phyloP scores from a whole-genome alignment of 257 asterid genomes.

The Jaltomata sinuosa region DNA sequence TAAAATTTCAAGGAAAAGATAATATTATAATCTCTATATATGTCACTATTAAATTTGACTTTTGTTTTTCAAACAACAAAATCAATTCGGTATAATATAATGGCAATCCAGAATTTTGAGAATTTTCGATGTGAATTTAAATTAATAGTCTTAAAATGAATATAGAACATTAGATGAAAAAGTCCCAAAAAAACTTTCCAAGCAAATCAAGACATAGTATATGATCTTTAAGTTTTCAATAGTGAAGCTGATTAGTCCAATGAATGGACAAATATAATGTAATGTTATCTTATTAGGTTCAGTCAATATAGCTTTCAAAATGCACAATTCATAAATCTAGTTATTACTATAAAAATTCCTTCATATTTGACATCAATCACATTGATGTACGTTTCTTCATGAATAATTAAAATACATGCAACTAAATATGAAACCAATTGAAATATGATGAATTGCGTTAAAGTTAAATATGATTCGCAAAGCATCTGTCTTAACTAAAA shows the following conservation, averaged over 20 bases:
- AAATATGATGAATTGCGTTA: not conserved
- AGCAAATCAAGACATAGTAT: no score
- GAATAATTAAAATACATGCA: not conserved
- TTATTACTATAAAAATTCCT: not conserved
- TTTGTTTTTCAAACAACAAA: no score
- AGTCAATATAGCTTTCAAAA: rapidly evolving
- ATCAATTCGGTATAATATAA: no score
- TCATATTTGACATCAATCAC: not conserved
- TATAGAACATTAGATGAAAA: no score
- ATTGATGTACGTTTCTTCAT: not conserved
- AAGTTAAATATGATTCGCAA: not conserved
- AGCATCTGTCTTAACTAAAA: not conserved
- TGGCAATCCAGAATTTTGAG: no score
- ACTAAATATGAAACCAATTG: not conserved
- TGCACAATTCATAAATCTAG: rapidly evolving
- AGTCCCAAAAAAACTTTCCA: no score
- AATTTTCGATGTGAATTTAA: not conserved
- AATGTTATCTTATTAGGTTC: not conserved
- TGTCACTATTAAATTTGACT: not conserved
- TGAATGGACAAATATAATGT: no score
- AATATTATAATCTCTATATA: not conserved
- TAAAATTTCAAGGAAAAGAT: not conserved
- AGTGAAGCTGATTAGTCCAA: no score
- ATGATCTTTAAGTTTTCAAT: no score
- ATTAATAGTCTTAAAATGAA: no score